Evolutionary conservation across 768 basidiomycete genomes (phyloP), one percentile per base, ranked within the genome.

Genomic region (Mycena capillaripes): DNA sequence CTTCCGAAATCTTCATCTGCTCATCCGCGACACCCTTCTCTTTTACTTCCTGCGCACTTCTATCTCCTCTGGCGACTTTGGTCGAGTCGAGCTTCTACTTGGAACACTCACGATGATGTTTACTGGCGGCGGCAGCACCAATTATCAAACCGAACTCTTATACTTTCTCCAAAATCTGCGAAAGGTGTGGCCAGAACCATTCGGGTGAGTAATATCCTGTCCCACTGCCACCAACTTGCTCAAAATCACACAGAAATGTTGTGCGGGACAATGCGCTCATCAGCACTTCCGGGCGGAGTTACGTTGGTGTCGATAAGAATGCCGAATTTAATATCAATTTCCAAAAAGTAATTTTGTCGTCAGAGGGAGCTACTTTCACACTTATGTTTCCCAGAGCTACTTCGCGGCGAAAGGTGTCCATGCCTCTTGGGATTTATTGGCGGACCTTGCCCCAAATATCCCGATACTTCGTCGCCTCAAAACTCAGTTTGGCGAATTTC

Each of bases 261-360:
- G 19, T 69, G 4, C 67, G 67, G 3, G 67, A 68, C 23, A 68
- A 68, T 23, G 17, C 67, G 1, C n/a, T 68, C 0, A 68, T 68
- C 10, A 52, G 6, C 4, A 65, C 64, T 2, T 56, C 53, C 3
- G 64, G 64, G 1, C 44, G 16, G 0, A 21, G 48, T 2, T 69
- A 69, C 11, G 67, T 69, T 27, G 58, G 48, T 8, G 48, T 69
- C 1, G 64, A 57, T 17, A 66, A 66, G 32, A 66, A 66, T 25
- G 59, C 67, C 9, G 58, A 67, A 14, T 67, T 67, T 19, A 67
- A 67, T 11, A 67, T 67, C 0, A 67, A 67, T 27, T 67, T 67
- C 21, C 57, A 67, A 52, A 67, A 67, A 21, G 66, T 67, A 38
- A 16, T 1, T 21, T 2, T 5, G 3, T 21, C 5, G 12, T 10